These are phyloP conservation scores for Penicillium sp. DNA, from an alignment of 2,329 filamentous ascomycete genomes.

Conservation along the genomic window DNA sequence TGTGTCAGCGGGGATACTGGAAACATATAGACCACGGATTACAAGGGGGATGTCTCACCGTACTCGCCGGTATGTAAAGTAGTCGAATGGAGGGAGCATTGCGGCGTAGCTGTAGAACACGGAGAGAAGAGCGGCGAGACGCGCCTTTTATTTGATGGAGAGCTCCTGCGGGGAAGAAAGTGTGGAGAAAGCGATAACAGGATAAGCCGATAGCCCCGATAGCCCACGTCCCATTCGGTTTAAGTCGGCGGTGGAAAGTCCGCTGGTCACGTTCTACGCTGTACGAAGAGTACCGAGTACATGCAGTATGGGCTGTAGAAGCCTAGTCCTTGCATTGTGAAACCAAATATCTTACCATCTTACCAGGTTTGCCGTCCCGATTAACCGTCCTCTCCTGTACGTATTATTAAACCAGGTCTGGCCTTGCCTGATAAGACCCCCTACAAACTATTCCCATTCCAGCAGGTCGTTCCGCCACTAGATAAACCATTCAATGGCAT, in stretches of 20 bases:
- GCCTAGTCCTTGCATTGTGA: background rate
- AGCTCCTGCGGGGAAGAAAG: constrained; percentile 27
- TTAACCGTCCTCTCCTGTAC: too few relatives aligned
- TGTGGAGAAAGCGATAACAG: constrained; percentile 31
- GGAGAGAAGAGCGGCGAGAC: constrained; percentile 13
- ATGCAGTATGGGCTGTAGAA: background rate
- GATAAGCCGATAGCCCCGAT: constrained; percentile 2
- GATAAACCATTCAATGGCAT: background rate
- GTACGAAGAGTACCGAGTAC: background rate
- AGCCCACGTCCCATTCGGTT: constrained; percentile 12
- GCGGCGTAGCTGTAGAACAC: constrained; percentile 15
- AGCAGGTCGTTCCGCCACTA: constrained; percentile 11
- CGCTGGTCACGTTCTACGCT: constrained; percentile 10
- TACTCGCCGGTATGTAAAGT: constrained; percentile 72
- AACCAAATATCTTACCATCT: background rate
- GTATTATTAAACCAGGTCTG: background rate
- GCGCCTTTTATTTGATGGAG: constrained; percentile 23
- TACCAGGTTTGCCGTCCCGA: too few relatives aligned
- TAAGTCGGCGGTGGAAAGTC: constrained; percentile 26
- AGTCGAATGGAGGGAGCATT: constrained; percentile 65
- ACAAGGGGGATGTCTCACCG: constrained; percentile 60
- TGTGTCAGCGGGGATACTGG: constrained; percentile 2
- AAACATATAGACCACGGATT: background rate
- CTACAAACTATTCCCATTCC: background rate
- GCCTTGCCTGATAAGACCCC: constrained; percentile 3